Conservation (phyloP, 2,329 filamentous ascomycete species). For the Alternaria atra region DNA sequence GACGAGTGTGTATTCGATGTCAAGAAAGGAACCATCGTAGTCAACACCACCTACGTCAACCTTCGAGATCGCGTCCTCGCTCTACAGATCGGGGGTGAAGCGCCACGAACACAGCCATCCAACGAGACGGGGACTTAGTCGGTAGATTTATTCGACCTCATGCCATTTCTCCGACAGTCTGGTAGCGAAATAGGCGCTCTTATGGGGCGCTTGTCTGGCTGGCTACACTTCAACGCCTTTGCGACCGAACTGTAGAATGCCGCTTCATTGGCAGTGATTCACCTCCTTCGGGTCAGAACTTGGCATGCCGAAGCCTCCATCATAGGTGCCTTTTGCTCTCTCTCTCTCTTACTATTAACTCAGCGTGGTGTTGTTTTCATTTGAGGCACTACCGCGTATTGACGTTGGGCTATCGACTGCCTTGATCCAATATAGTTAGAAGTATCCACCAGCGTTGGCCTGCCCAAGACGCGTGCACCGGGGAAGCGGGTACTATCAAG, state of each 20-base stretch:
- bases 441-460: conserved; percentile 22
- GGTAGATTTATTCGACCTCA: conserved; percentile 25
- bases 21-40: conserved; percentile 4
- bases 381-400: conserved; percentile 8
- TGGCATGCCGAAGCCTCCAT: conserved; percentile 8
- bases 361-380: not conserved
- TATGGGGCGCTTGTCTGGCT: conserved; percentile 30
- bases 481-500: conserved; percentile 37
- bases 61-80: conserved; percentile 2
- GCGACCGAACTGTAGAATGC: conserved; percentile 15
- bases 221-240: conserved; percentile 25
- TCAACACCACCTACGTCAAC: conserved; percentile 16
- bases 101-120: conserved; percentile 15
- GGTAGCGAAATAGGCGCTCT: conserved; percentile 45
- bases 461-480: conserved; percentile 32
- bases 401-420: conserved; percentile 26
- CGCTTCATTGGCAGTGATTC: conserved; percentile 5
- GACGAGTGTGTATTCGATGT: not conserved
- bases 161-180: conserved; percentile 41
- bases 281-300: conserved; percentile 2
- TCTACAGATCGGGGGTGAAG: conserved; percentile 7
- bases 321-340: not conserved
- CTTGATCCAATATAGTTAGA: conserved; percentile 30
- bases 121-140: conserved; percentile 23
- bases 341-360: not conserved